Evolutionary conservation across 306 rosid genomes (phyloP), one percentile per base, ranked within the genome.

Genomic region (Mimosa pudica): DNA sequence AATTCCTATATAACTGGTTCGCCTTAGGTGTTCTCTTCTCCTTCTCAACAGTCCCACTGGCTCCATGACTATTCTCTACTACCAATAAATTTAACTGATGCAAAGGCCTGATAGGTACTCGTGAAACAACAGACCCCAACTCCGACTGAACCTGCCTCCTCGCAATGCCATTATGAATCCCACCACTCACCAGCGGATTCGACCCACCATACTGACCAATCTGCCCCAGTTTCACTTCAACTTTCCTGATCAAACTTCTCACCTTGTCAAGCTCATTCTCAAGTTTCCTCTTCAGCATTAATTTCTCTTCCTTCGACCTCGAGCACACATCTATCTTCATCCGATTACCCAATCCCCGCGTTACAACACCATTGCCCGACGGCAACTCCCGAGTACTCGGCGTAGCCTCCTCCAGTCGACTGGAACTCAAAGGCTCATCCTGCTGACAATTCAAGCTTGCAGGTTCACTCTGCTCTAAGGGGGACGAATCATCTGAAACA

Each of bases 11-110:
- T 76, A 94, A 94, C 71, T 89, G 97, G 84, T 94, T 94, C 9
- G 97, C 97, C 81, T 94, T 94, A 3, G 98, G 98, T 14, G 90
- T 94, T 77, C 98, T 89, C 90, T 94, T 94, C 81, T 94, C 98
- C 84, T 92, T 94, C 89, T 95, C 97, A 80, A 91, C 86, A 82
- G 20, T 85, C 75, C 89, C 97, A 88, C 82, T 36, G 62, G 78
- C 78, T n/a, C 89, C 92, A 3, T 83, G 93, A 82, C 90, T 92
- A 81, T 89, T 92, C 87, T 89, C 95, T 70, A 89, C 80, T 78
- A 91, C 71, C 1, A 97, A 82, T 68, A 94, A 32, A 81, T 86
- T 89, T 85, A 92, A 80, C 78, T 86, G 94, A 80, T 89, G 89
- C 86, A 86, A 81, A 80, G 97, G 92, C 86, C 97, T 85, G 14